Evolutionary conservation across 2,329 filamentous ascomycete species (phyloP).

Genomic region (Trichoderma arundinaceum): DNA sequence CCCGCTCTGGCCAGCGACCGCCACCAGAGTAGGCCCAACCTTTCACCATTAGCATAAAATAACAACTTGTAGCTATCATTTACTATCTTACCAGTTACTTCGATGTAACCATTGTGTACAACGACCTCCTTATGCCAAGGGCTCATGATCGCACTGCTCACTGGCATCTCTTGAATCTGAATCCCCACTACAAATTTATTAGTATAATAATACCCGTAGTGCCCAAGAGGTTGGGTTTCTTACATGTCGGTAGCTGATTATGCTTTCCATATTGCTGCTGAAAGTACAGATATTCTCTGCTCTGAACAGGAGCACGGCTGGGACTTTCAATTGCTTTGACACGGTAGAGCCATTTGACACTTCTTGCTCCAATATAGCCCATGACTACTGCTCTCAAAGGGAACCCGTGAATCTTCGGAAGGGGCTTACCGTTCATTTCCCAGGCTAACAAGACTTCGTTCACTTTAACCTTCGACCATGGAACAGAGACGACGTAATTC

Average conservation of each 20-base stretch:
- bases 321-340: slow-evolving; percentile 65
- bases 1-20: slow-evolving; percentile 64
- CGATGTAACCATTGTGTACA: slow-evolving; percentile 63
- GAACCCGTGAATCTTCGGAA: slow-evolving; percentile 70
- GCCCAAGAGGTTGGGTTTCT: slow-evolving; percentile 39
- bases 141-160: slow-evolving; percentile 69
- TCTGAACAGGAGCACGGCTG: slow-evolving; percentile 65
- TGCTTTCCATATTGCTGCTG: slow-evolving; percentile 72
- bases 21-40: slow-evolving; percentile 66
- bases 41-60: slow-evolving; percentile 32
- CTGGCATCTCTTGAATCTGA: slow-evolving; percentile 75
- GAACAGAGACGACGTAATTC: slow-evolving; percentile 72
- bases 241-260: slow-evolving; percentile 47
- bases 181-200: slow-evolving; percentile 60
- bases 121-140: slow-evolving; percentile 66
- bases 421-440: slow-evolving; percentile 72
- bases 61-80: not conserved
- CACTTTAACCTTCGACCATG: slow-evolving; percentile 69
- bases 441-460: slow-evolving; percentile 71
- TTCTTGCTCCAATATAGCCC: slow-evolving; percentile 71
- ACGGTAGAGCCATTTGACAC: slow-evolving; percentile 67
- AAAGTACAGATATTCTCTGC: slow-evolving; percentile 71
- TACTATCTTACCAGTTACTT: not conserved
- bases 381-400: slow-evolving; percentile 67
- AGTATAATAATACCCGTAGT: not conserved